Base-by-base conservation (phyloP, 371 early-diverging fungal genomes). In the Apophysomyces trapeziformis region DNA sequence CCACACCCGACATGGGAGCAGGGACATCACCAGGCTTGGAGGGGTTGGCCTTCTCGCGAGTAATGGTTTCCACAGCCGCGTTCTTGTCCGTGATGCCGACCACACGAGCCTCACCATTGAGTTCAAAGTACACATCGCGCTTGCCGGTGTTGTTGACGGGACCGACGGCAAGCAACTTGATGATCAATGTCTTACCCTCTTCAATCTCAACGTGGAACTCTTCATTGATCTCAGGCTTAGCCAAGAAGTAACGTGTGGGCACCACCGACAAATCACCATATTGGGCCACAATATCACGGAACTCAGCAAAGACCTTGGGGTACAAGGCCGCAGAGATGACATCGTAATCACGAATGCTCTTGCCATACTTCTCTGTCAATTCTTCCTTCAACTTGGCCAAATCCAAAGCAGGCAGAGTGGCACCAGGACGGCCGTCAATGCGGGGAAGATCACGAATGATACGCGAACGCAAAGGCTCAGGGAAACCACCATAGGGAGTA, bases 1-100 rank as follows among this genome's bases (percentile, higher is more conserved):
- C 94, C 1, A 94, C 92, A 62, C 98, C 97, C 36, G 92, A 88
- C 97, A 96, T 97, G n/a, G 97, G 97, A 7, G 95, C 95, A n/a
- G 92, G 94, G 39, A 97, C 84, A 59, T 97, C 94, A 61, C 90
- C 90, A 68, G 91, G 89, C 36, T 89, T 87, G 60, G 81, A 73
- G 0, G 90, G 73, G 70, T 93, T 87, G 16, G 96, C 98, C 75
- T 90, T 92, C 54, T 85, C 85, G 36, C 97, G 90, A 16, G 86
- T 77, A 11, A 87, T 83, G 58, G 78, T 79, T 68, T 89, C 90
- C 8, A 85, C 82, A 54, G 89, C 89, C 32, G 88, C 82, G 39
- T 81, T 84, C 26, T 60, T 70, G 66, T 93, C 93, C 26, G 73
- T 78, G 37, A 93, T 84, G 41, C 89, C 87, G 46, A 95, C 91